A percentile compares a stretch with the other conserved stretches of the same genome.
phyloP scores from a whole-genome alignment of 2,329 filamentous ascomycete genomes.

The Penicillium sp. region DNA sequence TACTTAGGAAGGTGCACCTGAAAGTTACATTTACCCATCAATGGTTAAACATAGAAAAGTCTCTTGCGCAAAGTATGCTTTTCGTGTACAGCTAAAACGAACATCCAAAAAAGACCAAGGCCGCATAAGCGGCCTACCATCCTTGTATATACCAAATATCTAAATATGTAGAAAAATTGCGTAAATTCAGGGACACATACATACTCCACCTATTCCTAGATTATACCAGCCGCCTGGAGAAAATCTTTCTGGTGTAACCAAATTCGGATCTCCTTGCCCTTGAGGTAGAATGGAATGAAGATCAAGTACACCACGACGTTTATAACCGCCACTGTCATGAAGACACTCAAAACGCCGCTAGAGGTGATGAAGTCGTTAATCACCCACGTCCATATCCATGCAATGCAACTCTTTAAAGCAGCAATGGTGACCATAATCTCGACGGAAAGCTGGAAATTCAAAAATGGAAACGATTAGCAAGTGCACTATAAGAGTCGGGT shows the following conservation, averaged over 20 bases:
- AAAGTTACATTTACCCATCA: too few species aligned
- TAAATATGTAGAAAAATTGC: background rate
- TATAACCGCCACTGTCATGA: conserved; percentile 18
- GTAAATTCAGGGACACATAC: background rate
- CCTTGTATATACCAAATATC: too few species aligned
- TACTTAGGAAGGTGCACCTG: too few species aligned
- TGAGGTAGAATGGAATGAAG: conserved; percentile 9
- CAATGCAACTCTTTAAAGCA: conserved; percentile 27
- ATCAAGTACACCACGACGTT: conserved; percentile 16
- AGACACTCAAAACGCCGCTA: conserved; percentile 9
- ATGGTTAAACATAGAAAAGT: too few species aligned
- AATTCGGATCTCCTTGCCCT: conserved; percentile 9
- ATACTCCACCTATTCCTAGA: background rate
- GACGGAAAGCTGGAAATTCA: conserved; percentile 19
- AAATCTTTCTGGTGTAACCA: conserved; percentile 10
- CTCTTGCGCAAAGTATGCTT: too few species aligned
- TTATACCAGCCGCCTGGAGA: conserved; percentile 1
- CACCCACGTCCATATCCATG: conserved; percentile 31
- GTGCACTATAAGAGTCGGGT: background rate
- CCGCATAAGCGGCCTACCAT: too few species aligned
- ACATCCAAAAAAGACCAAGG: too few species aligned
- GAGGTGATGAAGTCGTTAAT: conserved; percentile 20
- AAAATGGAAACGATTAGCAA: background rate
- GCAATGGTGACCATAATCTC: conserved; percentile 34
- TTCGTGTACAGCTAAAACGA: too few species aligned